Evolutionary conservation across 495 filamentous ascomycete genomes (phyloP), one percentile per base, ranked within the genome.

Genomic region (Lasiosphaeria miniovina): DNA sequence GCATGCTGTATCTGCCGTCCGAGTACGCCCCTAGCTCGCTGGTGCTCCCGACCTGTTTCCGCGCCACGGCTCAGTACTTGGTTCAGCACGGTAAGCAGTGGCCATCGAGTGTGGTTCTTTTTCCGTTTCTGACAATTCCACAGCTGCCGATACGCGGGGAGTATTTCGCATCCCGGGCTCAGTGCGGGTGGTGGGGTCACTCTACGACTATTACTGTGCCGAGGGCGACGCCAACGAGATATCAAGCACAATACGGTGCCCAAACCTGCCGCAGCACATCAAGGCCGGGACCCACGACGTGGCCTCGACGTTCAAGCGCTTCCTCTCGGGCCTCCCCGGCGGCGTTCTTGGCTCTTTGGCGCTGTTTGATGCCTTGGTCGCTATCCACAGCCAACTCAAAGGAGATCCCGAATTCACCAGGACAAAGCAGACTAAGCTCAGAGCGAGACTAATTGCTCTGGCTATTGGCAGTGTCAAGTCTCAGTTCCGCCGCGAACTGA

Each of bases 21-120:
- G 84, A 88, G 49, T 85, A 90, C 65, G 78, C 86, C 14, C 83
- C 89, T 7, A 76, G 79, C 4, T 80, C 82, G 31, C 74, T 91
- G 54, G 74, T 82, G 15, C 74, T 94, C 10, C 90, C 90, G 6
- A 88, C 87, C 5, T 91, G 88, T 64, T 83, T 93, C 56, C 87
- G 89, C 40, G 88, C 88, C 11, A 86, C 85, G 7, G 82, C 84
- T 41, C 80, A 82, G 51, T 88, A 85, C 71, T 74, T 94, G 38
- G 75, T 84, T 9, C 80, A 82, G 64, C 77, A 88, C 74, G 86
- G 90, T 91, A 71, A 66, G 83, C 6, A 3, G 0, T 31, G 36
- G 36, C 35, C 33, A 9, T 1, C 8, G n/a, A 10, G 10, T 15
- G 10, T 33, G 36, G 6, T 40, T 31, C 34, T 8, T 6, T 57